Conservation (phyloP, 139 green algal species). For the Micractinium conductrix region DNA sequence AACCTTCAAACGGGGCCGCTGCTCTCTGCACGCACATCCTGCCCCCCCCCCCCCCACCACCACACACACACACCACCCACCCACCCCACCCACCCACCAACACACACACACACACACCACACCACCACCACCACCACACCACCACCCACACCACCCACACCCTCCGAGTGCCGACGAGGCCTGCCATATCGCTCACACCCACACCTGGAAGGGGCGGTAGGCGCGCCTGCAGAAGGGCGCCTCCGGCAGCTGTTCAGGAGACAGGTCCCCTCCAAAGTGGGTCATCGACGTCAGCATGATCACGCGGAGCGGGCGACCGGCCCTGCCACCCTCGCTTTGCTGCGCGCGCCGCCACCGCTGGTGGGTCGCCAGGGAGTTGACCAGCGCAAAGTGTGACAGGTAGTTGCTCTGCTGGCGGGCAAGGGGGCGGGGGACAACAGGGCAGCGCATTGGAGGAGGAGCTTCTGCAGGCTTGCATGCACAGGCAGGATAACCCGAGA, state of each 20-base stretch:
- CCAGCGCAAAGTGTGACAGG: constrained; percentile 56
- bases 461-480: neutral
- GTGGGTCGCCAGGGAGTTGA: neutral
- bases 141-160: no score
- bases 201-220: constrained; percentile 17
- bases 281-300: constrained; percentile 27
- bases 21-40: no score
- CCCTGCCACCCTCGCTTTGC: neutral
- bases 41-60: no score
- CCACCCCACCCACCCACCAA: neutral
- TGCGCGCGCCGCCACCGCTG: constrained; percentile 51
- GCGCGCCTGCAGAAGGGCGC: constrained; percentile 3
- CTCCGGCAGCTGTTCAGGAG: constrained; percentile 2
- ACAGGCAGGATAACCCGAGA: neutral
- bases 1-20: no score
- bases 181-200: no score
- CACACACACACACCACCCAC: no score
- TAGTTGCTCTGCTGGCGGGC: constrained; percentile 66
- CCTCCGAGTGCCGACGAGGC: no score
- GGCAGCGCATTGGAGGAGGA: neutral
- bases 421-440: neutral
- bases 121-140: no score
- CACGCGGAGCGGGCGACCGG: neutral
- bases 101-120: neutral
- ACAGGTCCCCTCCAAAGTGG: constrained; percentile 34